These are phyloP conservation scores for Phytophthora citrophthora DNA, from an alignment of 352 stramenopile genomes.

Conservation along the genomic window DNA sequence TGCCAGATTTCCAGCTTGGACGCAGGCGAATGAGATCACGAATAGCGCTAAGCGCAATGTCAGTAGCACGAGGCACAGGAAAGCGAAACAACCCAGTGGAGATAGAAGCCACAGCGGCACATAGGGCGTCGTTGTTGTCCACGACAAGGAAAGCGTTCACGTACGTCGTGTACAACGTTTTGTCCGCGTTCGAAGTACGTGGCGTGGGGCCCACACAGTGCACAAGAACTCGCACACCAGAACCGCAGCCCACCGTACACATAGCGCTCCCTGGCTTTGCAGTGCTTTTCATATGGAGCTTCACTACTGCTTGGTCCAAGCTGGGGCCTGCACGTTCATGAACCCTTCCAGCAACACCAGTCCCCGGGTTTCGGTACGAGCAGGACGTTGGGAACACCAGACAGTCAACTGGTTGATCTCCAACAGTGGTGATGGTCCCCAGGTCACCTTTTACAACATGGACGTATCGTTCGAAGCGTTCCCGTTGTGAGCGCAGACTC, in stretches of 20 bases:
- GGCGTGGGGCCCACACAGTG: conserved; percentile 57
- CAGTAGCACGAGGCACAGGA: conserved; percentile 40
- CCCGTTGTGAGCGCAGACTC: conserved; percentile 46
- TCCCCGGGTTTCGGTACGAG: conserved; percentile 42
- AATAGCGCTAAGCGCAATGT: conserved; percentile 47
- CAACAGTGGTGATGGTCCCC: conserved; percentile 37
- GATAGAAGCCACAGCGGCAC: conserved; percentile 59
- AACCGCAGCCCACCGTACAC: conserved; percentile 51
- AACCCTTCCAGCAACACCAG: conserved; percentile 53
- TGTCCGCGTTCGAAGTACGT: background rate
- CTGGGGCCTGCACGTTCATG: conserved; percentile 51
- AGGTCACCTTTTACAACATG: conserved; percentile 55
- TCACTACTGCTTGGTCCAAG: conserved; percentile 24
- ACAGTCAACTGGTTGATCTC: conserved; percentile 50
- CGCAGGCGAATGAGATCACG: conserved; percentile 48
- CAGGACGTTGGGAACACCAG: conserved; percentile 64
- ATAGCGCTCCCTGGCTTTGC: conserved; percentile 29
- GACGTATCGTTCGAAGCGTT: conserved; percentile 44
- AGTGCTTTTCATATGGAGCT: conserved; percentile 4
- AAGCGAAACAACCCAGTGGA: conserved; percentile 53
- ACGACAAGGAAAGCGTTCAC: conserved; percentile 44
- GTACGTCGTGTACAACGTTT: conserved; percentile 63
- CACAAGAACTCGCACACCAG: conserved; percentile 53
- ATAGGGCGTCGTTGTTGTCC: conserved; percentile 42
- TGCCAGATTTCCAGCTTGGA: conserved; percentile 40